phyloP scores from a whole-genome alignment of 345 rosid genomes.

The Microcos paniculata region DNA sequence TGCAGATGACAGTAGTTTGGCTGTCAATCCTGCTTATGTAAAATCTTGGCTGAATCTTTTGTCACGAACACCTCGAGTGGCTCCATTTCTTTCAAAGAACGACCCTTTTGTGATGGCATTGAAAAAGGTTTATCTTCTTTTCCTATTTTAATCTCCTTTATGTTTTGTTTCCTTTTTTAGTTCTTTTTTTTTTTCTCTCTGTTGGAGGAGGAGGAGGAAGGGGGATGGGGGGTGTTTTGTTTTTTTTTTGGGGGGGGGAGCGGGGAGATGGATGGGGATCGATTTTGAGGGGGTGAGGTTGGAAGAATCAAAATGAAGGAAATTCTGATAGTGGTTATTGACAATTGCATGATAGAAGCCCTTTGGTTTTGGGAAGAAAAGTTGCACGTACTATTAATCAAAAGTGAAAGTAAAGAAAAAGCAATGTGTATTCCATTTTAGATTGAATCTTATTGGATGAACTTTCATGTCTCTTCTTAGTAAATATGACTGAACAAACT shows the following conservation, averaged over 20 bases:
- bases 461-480: not conserved
- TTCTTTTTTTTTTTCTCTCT: not conserved
- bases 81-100: slow-evolving; percentile 86
- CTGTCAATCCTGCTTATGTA: slow-evolving; percentile 74
- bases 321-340: not conserved
- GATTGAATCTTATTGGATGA: not conserved
- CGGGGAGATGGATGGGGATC: too few relatives aligned
- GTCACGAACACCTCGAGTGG: slow-evolving; percentile 92
- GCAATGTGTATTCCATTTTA: not conserved
- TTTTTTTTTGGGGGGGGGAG: too few relatives aligned
- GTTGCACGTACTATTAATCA: not conserved
- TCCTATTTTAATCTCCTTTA: not conserved
- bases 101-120: slow-evolving; percentile 79
- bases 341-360: not conserved
- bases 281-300: not conserved
- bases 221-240: too few relatives aligned
- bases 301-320: slow-evolving; percentile 11
- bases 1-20: slow-evolving; percentile 82
- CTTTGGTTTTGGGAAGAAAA: not conserved
- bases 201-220: too few relatives aligned
- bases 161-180: not conserved
- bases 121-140: slow-evolving; percentile 54
- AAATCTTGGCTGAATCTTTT: slow-evolving; percentile 82
- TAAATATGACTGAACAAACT: not conserved
- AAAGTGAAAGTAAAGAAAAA: not conserved